A percentile compares a stretch with the other conserved stretches of the same genome.
Evolutionary conservation across 306 rosid genomes (phyloP).

Genomic region (Spatholobus suberectus): DNA sequence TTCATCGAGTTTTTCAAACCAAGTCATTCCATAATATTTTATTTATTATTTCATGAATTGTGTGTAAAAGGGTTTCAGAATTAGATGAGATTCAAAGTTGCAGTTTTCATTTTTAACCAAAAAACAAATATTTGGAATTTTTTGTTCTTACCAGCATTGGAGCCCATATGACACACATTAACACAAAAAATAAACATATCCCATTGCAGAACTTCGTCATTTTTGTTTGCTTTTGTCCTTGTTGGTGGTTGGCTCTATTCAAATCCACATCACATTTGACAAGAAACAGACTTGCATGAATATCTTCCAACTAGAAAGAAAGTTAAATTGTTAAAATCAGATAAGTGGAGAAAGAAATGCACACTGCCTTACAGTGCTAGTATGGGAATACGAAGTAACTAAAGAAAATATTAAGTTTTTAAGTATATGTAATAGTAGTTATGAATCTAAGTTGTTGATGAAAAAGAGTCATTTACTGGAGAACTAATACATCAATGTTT

Average conservation of each 20-base stretch:
- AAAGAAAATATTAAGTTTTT: constrained; percentile 27
- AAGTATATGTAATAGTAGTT: background rate
- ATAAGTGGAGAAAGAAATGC: constrained; percentile 24
- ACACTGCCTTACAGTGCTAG: background rate
- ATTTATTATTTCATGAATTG: constrained; percentile 1
- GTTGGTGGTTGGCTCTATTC: constrained; percentile 81
- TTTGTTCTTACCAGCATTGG: constrained; percentile 87
- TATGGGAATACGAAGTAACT: constrained; percentile 1
- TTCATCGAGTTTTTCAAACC: constrained; percentile 14
- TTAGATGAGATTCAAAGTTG: constrained; percentile 22
- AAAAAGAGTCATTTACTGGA: background rate
- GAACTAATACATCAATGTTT: background rate
- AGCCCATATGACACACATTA: constrained; percentile 91
- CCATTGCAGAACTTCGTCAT: constrained; percentile 93
- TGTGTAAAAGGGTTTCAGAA: constrained; percentile 18
- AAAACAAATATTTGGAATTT: background rate
- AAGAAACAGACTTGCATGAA: constrained; percentile 89
- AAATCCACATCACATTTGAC: constrained; percentile 86
- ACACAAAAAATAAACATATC: constrained; percentile 80
- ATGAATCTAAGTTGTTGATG: constrained; percentile 12
- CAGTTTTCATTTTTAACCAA: constrained; percentile 12
- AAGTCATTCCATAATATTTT: background rate
- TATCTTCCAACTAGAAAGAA: constrained; percentile 85
- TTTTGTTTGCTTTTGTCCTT: constrained; percentile 81
- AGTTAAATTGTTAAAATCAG: constrained; percentile 24